Percentiles rank a stretch among this genome's conserved stretches.
Conservation (phyloP, 768 basidiomycete genomes). For the Hygrophoropsis aurantiaca region DNA sequence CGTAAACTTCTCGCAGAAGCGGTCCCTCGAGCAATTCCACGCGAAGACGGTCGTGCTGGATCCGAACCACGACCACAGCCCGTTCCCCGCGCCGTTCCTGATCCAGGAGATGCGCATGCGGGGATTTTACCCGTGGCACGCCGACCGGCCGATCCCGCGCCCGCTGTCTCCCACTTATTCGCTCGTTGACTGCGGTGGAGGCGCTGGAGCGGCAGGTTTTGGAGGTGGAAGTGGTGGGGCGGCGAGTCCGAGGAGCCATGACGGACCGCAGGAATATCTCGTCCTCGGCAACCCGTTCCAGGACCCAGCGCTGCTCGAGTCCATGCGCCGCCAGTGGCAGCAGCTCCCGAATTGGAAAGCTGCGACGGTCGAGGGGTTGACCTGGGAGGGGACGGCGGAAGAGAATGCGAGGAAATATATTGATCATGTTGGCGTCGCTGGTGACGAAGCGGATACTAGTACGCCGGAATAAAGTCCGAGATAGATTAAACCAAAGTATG, state of each 20-base stretch:
- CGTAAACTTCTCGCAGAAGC: conserved; percentile 26
- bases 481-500: no score
- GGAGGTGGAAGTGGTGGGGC: conserved; percentile 7
- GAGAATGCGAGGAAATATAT: no score
- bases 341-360: conserved; percentile 15
- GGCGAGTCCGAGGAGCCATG: conserved; percentile 8
- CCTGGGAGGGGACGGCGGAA: conserved; percentile 18
- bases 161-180: no score
- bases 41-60: conserved; percentile 36
- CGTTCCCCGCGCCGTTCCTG: conserved; percentile 33
- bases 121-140: conserved; percentile 23
- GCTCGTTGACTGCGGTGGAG: conserved; percentile 8
- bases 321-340: conserved; percentile 13
- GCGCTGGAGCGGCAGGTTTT: conserved; percentile 5
- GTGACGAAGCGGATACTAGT: no score
- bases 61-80: conserved; percentile 23
- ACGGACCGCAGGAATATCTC: conserved; percentile 10
- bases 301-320: conserved; percentile 13
- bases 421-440: conserved; percentile 1
- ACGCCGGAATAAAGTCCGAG: no score
- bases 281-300: conserved; percentile 13
- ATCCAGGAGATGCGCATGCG: conserved; percentile 38
- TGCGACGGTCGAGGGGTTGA: conserved; percentile 14
- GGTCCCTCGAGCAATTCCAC: conserved; percentile 20
- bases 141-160: neutral